These are phyloP conservation scores for Piper betle DNA, from an alignment of 164 flowering plant species.

Conservation along the genomic window DNA sequence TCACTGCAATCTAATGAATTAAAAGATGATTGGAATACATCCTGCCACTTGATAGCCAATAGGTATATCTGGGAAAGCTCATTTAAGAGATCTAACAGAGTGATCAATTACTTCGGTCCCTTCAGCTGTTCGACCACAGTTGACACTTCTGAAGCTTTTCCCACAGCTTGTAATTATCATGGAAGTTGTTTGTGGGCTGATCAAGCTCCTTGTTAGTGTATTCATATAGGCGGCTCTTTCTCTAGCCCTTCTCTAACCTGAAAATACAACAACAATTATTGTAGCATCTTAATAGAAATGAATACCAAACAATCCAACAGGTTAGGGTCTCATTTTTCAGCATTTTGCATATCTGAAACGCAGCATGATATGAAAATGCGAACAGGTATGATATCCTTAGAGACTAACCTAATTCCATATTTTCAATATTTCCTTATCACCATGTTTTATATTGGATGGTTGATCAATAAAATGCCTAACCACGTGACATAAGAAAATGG, in stretches of 20 bases:
- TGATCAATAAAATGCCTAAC: no score
- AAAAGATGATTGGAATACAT: not conserved
- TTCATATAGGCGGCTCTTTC: constrained; percentile 43
- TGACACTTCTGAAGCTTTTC: constrained; percentile 67
- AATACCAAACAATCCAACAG: not conserved
- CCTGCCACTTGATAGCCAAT: not conserved
- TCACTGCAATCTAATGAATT: constrained; percentile 48
- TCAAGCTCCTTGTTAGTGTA: constrained; percentile 49
- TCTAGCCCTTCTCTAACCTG: constrained; percentile 12
- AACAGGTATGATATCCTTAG: no score
- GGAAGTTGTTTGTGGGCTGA: constrained; percentile 51
- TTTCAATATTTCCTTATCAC: no score
- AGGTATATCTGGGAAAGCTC: not conserved
- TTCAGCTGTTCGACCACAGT: constrained; percentile 54
- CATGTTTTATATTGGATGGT: no score
- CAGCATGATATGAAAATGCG: no score
- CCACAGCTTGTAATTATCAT: constrained; percentile 55
- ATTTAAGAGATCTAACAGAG: not conserved
- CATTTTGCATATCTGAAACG: not conserved
- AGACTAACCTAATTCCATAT: no score
- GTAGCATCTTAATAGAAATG: no score
- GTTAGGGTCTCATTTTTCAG: not conserved
- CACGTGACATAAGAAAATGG: no score
- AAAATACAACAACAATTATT: not conserved
- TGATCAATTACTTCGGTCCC: constrained; percentile 39